Conservation (phyloP, 2,329 filamentous ascomycete species). For the Balansia obtecta region DNA sequence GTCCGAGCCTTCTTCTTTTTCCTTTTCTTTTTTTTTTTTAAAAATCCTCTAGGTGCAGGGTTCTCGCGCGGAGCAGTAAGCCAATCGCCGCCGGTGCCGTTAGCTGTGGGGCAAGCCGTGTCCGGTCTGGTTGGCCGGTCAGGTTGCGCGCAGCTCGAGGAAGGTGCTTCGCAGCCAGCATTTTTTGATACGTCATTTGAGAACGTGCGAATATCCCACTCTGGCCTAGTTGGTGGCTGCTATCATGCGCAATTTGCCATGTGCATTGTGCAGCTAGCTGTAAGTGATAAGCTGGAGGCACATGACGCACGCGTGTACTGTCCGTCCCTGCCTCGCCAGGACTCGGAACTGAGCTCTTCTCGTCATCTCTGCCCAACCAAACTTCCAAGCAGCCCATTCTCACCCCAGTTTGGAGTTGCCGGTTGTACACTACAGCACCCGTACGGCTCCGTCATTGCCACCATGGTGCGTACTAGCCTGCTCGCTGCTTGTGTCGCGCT, state of each 20-base stretch:
- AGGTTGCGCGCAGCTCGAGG: not conserved
- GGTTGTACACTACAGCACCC: not conserved
- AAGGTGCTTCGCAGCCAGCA: not conserved
- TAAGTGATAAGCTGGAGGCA: not conserved
- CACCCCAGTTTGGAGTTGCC: not conserved
- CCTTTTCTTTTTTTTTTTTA: too few relatives aligned
- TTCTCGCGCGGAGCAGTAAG: not conserved
- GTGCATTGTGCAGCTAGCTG: too few relatives aligned
- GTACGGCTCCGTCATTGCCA: not conserved
- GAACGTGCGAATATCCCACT: too few relatives aligned
- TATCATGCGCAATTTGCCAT: too few relatives aligned
- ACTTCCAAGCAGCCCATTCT: not conserved
- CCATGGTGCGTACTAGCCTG: conserved; percentile 16
- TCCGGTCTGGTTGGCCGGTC: not conserved
- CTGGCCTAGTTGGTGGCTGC: too few relatives aligned
- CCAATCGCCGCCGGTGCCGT: not conserved
- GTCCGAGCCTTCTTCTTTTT: too few relatives aligned
- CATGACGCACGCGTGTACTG: not conserved
- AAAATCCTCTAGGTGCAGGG: too few relatives aligned
- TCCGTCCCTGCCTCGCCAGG: not conserved
- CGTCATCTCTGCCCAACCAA: not conserved
- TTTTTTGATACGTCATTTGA: too few relatives aligned
- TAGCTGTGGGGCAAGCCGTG: not conserved
- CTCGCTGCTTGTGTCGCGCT: conserved; percentile 19
- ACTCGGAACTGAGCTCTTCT: not conserved